Conservation (phyloP, 306 rosid species). For the Cicer bijugum region DNA sequence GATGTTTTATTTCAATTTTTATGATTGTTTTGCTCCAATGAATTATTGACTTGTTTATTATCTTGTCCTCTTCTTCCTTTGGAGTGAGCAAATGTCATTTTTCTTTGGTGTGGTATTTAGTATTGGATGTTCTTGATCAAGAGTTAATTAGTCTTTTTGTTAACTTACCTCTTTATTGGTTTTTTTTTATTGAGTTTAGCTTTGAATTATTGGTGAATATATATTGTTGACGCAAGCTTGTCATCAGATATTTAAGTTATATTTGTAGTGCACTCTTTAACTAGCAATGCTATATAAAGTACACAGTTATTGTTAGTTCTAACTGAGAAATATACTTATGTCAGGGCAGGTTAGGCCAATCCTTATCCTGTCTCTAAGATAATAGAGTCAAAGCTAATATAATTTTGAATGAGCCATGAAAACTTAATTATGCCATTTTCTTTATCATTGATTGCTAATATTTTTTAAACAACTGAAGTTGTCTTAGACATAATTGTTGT, state of each 20-base stretch:
- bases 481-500: conserved; percentile 20
- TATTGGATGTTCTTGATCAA: conserved; percentile 16
- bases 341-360: conserved; percentile 25
- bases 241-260: neutral
- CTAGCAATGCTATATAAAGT: neutral
- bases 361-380: neutral
- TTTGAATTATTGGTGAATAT: conserved; percentile 12
- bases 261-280: conserved; percentile 27
- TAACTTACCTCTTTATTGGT: neutral
- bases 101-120: neutral
- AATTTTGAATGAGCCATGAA: conserved; percentile 10
- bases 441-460: conserved; percentile 6
- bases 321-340: conserved; percentile 15
- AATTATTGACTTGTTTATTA: neutral
- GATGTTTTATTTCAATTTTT: too few species aligned
- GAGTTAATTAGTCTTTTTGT: conserved; percentile 7
- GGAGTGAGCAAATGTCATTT: conserved; percentile 17
- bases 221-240: conserved; percentile 28
- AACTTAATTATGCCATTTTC: conserved; percentile 9
- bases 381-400: neutral
- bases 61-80: conserved; percentile 16
- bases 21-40: conserved; percentile 4
- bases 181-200: conserved; percentile 29
- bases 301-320: conserved; percentile 13
- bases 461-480: conserved; percentile 23